phyloP scores from a whole-genome alignment of 345 rosid genomes.

The Linum trigynum region DNA sequence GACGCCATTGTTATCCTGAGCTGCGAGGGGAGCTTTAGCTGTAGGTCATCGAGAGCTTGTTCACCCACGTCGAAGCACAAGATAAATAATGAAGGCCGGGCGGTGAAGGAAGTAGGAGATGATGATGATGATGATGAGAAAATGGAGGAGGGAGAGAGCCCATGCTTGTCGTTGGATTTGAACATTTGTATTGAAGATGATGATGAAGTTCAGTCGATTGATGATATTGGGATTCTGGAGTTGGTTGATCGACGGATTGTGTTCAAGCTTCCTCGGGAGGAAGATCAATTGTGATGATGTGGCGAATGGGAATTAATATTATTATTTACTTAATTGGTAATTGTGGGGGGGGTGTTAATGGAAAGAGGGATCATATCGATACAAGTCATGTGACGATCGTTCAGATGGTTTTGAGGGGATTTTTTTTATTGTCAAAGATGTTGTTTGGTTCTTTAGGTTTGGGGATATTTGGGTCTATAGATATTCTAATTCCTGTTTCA shows the following conservation, averaged over 20 bases:
- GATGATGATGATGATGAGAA: too few relatives aligned
- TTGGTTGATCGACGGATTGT: slow-evolving; percentile 52
- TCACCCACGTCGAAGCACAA: slow-evolving; percentile 41
- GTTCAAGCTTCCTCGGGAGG: slow-evolving; percentile 34
- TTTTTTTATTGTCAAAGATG: too few relatives aligned
- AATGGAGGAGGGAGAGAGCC: slow-evolving; percentile 15
- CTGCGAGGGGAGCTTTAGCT: slow-evolving; percentile 49
- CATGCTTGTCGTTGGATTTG: slow-evolving; percentile 54
- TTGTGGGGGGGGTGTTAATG: neutral
- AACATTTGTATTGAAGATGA: slow-evolving; percentile 50
- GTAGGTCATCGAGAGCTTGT: slow-evolving; percentile 55
- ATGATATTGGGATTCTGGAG: slow-evolving; percentile 63
- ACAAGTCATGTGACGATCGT: neutral
- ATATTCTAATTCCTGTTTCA: neutral
- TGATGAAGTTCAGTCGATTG: slow-evolving; percentile 33
- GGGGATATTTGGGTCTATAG: neutral
- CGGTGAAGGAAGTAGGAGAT: neutral
- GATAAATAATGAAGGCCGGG: neutral
- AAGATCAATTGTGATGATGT: too few relatives aligned
- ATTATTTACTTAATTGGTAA: slow-evolving; percentile 1
- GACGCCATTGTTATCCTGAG: slow-evolving; percentile 75
- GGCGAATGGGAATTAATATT: too few relatives aligned
- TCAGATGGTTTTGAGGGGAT: neutral
- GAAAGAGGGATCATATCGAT: neutral
- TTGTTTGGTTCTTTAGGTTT: neutral